A percentile compares a stretch with the other conserved stretches of the same genome.
Evolutionary conservation across 805 yeast genomes (phyloP).

Genomic region (Wickerhamomyces bovis): DNA sequence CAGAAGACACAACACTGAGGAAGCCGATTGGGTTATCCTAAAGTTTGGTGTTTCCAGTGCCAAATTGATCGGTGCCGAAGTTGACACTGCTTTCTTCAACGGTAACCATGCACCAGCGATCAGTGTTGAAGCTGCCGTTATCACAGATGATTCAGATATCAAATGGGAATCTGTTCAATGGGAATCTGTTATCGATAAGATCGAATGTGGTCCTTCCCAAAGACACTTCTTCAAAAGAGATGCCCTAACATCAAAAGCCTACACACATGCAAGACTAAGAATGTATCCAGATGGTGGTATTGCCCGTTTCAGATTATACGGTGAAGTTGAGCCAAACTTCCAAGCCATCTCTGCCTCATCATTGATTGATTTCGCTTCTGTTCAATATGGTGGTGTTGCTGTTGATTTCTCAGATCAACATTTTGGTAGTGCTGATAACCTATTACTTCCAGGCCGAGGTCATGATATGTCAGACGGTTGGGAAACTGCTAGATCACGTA

Average conservation of each 20-base stretch:
- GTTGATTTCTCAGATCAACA: conserved; percentile 84
- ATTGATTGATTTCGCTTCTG: conserved; percentile 71
- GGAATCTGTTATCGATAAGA: conserved; percentile 62
- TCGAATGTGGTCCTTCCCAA: conserved; percentile 86
- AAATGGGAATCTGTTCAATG: conserved; percentile 34
- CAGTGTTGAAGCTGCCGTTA: conserved; percentile 68
- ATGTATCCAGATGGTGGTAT: conserved; percentile 99
- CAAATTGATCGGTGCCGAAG: conserved; percentile 71
- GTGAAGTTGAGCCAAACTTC: conserved; percentile 69
- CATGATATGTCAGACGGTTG: conserved; percentile 97
- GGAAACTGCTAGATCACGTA: conserved; percentile 91
- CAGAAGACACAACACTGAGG: conserved; percentile 81
- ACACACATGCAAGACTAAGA: conserved; percentile 75
- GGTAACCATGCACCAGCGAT: conserved; percentile 94
- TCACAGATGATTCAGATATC: conserved; percentile 24
- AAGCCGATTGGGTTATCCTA: conserved; percentile 83
- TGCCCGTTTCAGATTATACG: conserved; percentile 88
- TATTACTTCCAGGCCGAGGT: conserved; percentile 90
- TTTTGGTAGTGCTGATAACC: conserved; percentile 86
- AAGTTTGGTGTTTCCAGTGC: conserved; percentile 83
- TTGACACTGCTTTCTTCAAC: conserved; percentile 89
- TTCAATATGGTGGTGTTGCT: conserved; percentile 84
- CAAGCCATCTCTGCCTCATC: conserved; percentile 29
- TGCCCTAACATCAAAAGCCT: conserved; percentile 50
- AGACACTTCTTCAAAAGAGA: conserved; percentile 73